phyloP scores from a whole-genome alignment of 2,329 filamentous ascomycete species.

The Nemania diffusa region DNA sequence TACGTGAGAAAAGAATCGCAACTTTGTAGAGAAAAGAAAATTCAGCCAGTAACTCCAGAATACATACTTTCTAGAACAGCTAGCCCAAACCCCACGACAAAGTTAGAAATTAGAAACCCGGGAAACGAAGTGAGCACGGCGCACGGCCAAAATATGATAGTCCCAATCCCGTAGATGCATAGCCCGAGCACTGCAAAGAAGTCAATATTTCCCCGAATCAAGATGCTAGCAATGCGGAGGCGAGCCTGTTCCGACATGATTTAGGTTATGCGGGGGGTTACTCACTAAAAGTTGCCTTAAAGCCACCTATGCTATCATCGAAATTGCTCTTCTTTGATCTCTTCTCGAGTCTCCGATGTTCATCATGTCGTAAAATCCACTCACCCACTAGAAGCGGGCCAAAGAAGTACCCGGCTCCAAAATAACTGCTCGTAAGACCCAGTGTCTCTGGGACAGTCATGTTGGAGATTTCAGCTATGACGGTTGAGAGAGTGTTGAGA shows the following conservation, averaged over 20 bases:
- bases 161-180: slow-evolving; percentile 77
- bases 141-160: slow-evolving; percentile 88
- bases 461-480: slow-evolving; percentile 70
- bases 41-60: background rate
- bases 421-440: slow-evolving; percentile 76
- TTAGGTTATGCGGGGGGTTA: background rate
- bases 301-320: slow-evolving; percentile 67
- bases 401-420: slow-evolving; percentile 74
- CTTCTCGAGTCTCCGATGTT: slow-evolving; percentile 62
- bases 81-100: slow-evolving; percentile 81
- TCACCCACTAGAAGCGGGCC: slow-evolving; percentile 76
- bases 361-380: slow-evolving; percentile 75
- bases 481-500: slow-evolving; percentile 81
- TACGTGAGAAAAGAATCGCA: background rate
- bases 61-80: slow-evolving; percentile 73
- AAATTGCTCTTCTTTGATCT: slow-evolving; percentile 50
- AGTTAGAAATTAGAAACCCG: slow-evolving; percentile 78
- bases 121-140: slow-evolving; percentile 78
- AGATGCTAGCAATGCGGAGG: background rate
- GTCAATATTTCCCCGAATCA: slow-evolving; percentile 21
- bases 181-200: slow-evolving; percentile 68
- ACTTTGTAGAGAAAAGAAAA: background rate
- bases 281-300: slow-evolving; percentile 77
- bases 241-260: background rate
- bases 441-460: slow-evolving; percentile 72